Percentiles rank a stretch among this genome's conserved stretches.
phyloP scores from a whole-genome alignment of 2,329 filamentous ascomycete species.

The Cryphonectria nitschkei region DNA sequence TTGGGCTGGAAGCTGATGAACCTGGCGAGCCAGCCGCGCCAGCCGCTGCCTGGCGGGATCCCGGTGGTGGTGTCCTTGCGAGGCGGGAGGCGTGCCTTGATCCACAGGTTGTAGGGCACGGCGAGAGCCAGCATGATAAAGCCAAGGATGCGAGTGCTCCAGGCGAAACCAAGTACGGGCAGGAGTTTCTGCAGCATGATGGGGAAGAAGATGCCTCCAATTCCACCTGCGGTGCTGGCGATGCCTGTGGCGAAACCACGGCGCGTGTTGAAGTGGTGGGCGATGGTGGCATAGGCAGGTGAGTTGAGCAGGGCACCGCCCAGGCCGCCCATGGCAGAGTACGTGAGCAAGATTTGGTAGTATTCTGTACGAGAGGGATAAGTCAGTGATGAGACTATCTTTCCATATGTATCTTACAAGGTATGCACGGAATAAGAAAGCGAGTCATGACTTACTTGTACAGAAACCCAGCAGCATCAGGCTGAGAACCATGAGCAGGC shows the following conservation, averaged over 20 bases:
- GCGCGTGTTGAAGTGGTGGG: slow-evolving; percentile 76
- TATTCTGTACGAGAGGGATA: slow-evolving; percentile 51
- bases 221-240: slow-evolving; percentile 71
- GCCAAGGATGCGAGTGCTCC: slow-evolving; percentile 54
- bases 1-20: slow-evolving; percentile 54
- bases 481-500: slow-evolving; percentile 62
- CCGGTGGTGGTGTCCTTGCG: slow-evolving; percentile 15
- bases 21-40: slow-evolving; percentile 8
- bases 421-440: not conserved
- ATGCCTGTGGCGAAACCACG: slow-evolving; percentile 81
- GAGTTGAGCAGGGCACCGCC: slow-evolving; percentile 79
- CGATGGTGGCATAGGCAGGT: slow-evolving; percentile 73
- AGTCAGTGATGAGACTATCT: not conserved
- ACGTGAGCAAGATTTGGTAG: slow-evolving; percentile 80
- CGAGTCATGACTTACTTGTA: slow-evolving; percentile 44
- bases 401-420: no score
- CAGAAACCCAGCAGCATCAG: slow-evolving; percentile 72
- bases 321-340: slow-evolving; percentile 72
- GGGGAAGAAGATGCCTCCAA: slow-evolving; percentile 70
- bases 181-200: slow-evolving; percentile 51
- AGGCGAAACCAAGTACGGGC: slow-evolving; percentile 51
- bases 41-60: slow-evolving; percentile 32
- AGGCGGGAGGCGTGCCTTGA: slow-evolving; percentile 59
- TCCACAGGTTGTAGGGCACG: slow-evolving; percentile 51
- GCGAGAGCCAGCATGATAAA: slow-evolving; percentile 53